Conservation (phyloP, 192 early-diverging fungal species). For the Coemansia sp. region DNA sequence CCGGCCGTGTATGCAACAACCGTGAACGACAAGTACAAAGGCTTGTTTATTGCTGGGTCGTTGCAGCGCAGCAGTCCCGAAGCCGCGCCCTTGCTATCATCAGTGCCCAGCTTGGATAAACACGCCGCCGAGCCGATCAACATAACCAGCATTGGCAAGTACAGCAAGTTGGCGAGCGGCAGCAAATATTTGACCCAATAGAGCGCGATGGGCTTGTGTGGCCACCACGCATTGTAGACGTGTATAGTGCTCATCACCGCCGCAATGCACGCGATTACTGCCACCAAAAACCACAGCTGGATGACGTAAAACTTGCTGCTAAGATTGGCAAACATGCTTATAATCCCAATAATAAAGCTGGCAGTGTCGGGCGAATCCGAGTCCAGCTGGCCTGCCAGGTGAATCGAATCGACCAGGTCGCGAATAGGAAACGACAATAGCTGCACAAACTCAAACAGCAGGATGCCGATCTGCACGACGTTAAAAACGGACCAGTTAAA, state of each 20-base stretch:
- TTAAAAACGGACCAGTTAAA: conserved; percentile 61
- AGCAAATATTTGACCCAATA: conserved; percentile 57
- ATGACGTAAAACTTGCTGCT: conserved; percentile 51
- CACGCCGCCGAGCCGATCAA: conserved; percentile 57
- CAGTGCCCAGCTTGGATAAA: conserved; percentile 46
- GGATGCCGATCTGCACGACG: conserved; percentile 67
- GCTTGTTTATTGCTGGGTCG: conserved; percentile 53
- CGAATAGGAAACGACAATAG: conserved; percentile 75
- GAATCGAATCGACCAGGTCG: conserved; percentile 61
- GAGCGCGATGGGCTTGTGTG: conserved; percentile 38
- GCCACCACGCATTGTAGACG: conserved; percentile 38
- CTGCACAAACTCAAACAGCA: conserved; percentile 78
- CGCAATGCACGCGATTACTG: conserved; percentile 36
- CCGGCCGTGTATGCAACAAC: conserved; percentile 62
- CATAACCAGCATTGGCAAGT: conserved; percentile 57
- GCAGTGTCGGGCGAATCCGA: conserved; percentile 25
- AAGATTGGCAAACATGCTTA: conserved; percentile 53
- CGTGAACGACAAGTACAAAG: conserved; percentile 60
- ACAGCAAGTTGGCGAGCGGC: conserved; percentile 55
- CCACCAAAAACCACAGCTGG: conserved; percentile 53
- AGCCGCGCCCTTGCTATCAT: conserved; percentile 27
- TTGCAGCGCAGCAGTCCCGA: conserved; percentile 54
- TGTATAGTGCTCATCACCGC: conserved; percentile 36
- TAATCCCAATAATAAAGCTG: conserved; percentile 48
- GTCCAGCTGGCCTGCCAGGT: conserved; percentile 19